phyloP scores from a whole-genome alignment of 2,329 filamentous ascomycete genomes.

The Nannizzia gypsea region DNA sequence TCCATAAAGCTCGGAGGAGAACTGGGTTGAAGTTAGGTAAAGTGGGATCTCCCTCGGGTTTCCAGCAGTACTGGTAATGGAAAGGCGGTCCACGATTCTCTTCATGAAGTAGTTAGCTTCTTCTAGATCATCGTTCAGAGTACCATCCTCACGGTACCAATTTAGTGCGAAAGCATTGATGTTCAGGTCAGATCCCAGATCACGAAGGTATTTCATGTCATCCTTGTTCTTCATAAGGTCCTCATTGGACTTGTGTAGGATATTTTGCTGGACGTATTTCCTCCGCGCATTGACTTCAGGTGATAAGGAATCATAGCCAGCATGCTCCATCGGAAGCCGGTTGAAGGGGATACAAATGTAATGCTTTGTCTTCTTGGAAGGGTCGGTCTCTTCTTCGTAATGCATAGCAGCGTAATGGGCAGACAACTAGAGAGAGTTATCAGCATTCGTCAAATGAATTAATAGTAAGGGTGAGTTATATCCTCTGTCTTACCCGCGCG shows the following conservation, averaged over 20 bases:
- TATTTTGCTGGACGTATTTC: neutral
- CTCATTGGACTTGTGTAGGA: neutral
- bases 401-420: neutral
- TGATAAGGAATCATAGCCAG: no score
- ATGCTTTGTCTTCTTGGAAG: neutral
- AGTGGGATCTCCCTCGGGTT: neutral
- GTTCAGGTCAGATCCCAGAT: neutral
- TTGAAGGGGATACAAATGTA: neutral
- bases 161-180: constrained; percentile 12
- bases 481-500: no score
- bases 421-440: neutral
- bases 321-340: neutral
- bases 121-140: constrained; percentile 37
- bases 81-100: constrained; percentile 33
- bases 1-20: no score
- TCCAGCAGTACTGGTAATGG: constrained; percentile 19
- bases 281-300: neutral
- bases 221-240: neutral
- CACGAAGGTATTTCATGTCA: neutral
- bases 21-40: no score
- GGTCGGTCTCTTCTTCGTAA: neutral
- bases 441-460: no score
- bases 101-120: constrained; percentile 41
- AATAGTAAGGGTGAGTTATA: no score
- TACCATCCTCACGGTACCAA: constrained; percentile 29